Evolutionary conservation across 768 basidiomycete genomes (phyloP), one percentile per base, ranked within the genome.

Genomic region (Cystobasidium onofrii): DNA sequence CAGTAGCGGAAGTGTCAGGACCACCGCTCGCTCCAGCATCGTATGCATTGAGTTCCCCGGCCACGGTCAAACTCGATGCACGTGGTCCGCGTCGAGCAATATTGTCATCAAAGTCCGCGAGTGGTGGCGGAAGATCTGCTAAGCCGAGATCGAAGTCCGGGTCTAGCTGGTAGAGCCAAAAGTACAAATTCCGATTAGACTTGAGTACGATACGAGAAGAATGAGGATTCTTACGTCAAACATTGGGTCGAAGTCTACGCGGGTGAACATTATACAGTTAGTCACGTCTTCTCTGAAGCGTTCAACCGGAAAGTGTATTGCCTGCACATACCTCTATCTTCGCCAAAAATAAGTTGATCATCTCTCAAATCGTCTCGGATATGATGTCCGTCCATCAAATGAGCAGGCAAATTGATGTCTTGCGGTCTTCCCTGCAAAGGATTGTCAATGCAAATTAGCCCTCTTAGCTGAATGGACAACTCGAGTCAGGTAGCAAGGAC

Each of bases 361-460:
- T 50, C 46, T 50, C 12, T 7, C n/a, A 50, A 23, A 61, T 12
- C 31, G 17, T 61, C 25, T 13, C 29, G 2, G 13, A 61, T 61
- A 9, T 61, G 31, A 12, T 61, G 31, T 39, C 23, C 57, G 12
- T 64, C 36, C 63, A 64, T 64, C 34, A 64, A 34, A 60, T 71
- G 54, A 15, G 69, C 69, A 33, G 69, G 69, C 18, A 71, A 34
- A 44, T 55, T 71, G 55, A 71, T 71, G 55, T 71, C 69, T 55
- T 71, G 46, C 15, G 29, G 50, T 71, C 69, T 29, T 6, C 46
- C 69, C 69, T 71, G 69, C 18, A 1, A 50, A 7, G n/a, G n/a
- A n/a, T n/a, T n/a, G n/a, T n/a, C 13, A 61, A 18, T 7, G 43
- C 6, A 34, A 34, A 15, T 41, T 29, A 33, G 31, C 3, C 4